A percentile compares a stretch with the other conserved stretches of the same genome.
Conservation (phyloP, 2,329 filamentous ascomycete species). For the Cladophialophora yegresii region DNA sequence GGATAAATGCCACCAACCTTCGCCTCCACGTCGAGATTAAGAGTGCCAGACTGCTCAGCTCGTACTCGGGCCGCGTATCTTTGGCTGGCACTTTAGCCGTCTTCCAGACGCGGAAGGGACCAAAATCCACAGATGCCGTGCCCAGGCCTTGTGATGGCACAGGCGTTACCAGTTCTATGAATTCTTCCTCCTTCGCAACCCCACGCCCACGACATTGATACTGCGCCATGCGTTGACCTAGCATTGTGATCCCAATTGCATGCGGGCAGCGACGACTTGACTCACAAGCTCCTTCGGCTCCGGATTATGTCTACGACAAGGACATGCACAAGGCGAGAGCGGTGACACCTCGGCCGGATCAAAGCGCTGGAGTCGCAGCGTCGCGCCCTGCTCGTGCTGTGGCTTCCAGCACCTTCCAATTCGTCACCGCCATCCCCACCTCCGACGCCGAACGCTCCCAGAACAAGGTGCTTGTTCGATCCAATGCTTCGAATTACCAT, state of each 20-base stretch:
- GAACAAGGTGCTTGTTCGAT: conserved; percentile 36
- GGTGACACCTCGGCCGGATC: conserved; percentile 28
- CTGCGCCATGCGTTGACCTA: not conserved
- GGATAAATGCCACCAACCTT: not conserved
- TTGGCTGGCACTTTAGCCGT: conserved; percentile 2
- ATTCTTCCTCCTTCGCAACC: not conserved
- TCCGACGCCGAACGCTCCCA: conserved; percentile 30
- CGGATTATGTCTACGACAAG: conserved; percentile 31
- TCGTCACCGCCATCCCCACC: conserved; percentile 30
- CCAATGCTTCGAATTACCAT: conserved; percentile 38
- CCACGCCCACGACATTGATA: not conserved
- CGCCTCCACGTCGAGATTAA: not conserved
- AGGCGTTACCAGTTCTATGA: not conserved
- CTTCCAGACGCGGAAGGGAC: not conserved
- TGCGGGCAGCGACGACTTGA: not conserved
- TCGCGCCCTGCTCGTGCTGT: conserved; percentile 15
- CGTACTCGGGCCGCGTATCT: not conserved
- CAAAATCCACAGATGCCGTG: not conserved
- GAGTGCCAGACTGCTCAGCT: not conserved
- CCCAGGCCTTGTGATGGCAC: not conserved
- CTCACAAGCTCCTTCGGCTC: not conserved
- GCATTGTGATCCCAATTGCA: not conserved
- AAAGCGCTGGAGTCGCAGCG: conserved; percentile 24
- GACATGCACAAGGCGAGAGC: conserved; percentile 33
- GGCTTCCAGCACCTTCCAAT: conserved; percentile 29